Base-by-base conservation (phyloP, 2,329 filamentous ascomycete genomes). In the Sporothrix luriei region DNA sequence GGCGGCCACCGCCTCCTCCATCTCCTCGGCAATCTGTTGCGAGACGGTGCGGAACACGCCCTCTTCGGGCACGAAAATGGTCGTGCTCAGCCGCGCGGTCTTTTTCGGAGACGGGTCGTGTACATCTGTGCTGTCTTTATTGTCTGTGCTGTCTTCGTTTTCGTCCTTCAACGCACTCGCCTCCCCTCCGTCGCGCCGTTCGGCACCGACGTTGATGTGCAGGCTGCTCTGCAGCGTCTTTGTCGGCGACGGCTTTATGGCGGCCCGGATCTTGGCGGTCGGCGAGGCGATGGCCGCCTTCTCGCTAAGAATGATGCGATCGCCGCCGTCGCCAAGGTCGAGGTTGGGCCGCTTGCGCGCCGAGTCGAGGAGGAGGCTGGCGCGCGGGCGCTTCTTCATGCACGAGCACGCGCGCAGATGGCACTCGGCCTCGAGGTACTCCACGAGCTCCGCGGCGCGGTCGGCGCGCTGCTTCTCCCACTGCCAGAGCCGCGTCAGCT, bases 381-480 rank as follows among this genome's bases (percentile, higher is more conserved):
- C 73, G 13, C 77, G 74, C 13, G 76, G 75, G 19, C 78, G 77
- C 51, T 77, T 75, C 73, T 81, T 84, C 71, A 81, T 84, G 76
- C 88, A 90, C 1, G 85, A 81, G 80, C 90, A 92, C 78, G 85
- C 88, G 61, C 85, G 84, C 73, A 93, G 84, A 65, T 87, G 84
- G 77, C 90, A 93, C 77, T 94, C 91, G 68, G 90, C 85, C 76
- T 91, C 87, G 76, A 94, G 82, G 78, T 92, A 94, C 43, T 93
- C 90, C 62, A 93, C 83, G 75, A 91, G 87, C 71, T 93, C 91
- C 72, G 90, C 83, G 0, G 91, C 90, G 9, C 90, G 85, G 72
- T 90, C 84, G 11, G 90, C 89, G 68, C 89, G 83, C 76, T 87
- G 85, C 80, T 85, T 81, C 78, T 80, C 86, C 84, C 85, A 88